phyloP scores from a whole-genome alignment of 495 filamentous ascomycete genomes.

The Penicillium bialowiezense region DNA sequence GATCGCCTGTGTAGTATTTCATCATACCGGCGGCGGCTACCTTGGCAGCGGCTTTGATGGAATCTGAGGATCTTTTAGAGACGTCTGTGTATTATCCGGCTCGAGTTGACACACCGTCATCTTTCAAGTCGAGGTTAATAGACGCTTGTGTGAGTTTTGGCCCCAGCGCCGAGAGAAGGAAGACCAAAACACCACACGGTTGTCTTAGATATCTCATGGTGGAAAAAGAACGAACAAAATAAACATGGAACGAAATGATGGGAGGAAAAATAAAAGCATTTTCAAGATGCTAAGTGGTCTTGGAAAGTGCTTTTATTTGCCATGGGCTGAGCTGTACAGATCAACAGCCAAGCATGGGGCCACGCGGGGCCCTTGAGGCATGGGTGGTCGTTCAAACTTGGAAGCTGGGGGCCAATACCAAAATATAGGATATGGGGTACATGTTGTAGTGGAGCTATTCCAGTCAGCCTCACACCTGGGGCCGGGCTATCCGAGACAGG shows the following conservation, averaged over 20 bases:
- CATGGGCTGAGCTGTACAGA: background rate
- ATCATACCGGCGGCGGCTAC: slow-evolving; percentile 40
- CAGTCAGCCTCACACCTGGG: background rate
- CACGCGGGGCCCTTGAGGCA: background rate
- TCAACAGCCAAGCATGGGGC: background rate
- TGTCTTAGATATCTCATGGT: slow-evolving; percentile 1
- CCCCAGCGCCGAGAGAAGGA: background rate
- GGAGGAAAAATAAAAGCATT: background rate
- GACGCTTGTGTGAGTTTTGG: slow-evolving; percentile 16
- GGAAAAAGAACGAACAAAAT: background rate
- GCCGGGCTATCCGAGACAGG: background rate
- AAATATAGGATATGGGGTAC: background rate
- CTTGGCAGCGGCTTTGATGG: slow-evolving; percentile 44
- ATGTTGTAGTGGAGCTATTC: background rate
- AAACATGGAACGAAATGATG: background rate
- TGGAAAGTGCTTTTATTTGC: background rate
- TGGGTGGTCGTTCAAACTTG: too few species aligned
- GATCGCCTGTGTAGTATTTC: slow-evolving; percentile 64
- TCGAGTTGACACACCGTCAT: slow-evolving; percentile 34
- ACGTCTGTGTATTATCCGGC: slow-evolving; percentile 15
- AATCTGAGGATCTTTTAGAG: slow-evolving; percentile 22
- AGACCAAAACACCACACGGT: slow-evolving; percentile 4
- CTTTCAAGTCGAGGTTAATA: slow-evolving; percentile 15
- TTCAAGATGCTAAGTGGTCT: background rate
- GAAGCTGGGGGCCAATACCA: background rate